Percentiles rank a stretch among this genome's conserved stretches.
These are phyloP conservation scores for Vigna reflexopilosa DNA, from an alignment of 306 rosid species.

Conservation along the genomic window DNA sequence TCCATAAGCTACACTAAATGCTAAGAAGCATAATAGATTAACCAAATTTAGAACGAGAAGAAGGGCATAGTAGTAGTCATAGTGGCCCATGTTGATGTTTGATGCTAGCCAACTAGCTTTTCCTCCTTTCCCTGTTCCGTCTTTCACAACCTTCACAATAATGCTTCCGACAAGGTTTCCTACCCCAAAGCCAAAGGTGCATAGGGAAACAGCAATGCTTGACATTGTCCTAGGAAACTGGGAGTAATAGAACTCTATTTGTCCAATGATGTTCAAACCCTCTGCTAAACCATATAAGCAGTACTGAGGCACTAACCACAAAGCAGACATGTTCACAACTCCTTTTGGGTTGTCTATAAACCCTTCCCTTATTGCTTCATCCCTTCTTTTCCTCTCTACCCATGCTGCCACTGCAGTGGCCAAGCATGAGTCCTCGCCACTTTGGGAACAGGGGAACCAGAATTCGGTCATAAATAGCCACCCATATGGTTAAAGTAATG, in stretches of 20 bases:
- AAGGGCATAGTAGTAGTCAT: slow-evolving; percentile 71
- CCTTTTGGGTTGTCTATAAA: slow-evolving; percentile 38
- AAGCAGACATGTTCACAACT: slow-evolving; percentile 63
- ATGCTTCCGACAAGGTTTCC: slow-evolving; percentile 65
- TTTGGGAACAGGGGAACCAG: slow-evolving; percentile 58
- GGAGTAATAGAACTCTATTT: slow-evolving; percentile 77
- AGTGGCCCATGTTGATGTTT: slow-evolving; percentile 66
- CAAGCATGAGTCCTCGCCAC: slow-evolving; percentile 53
- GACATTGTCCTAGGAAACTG: slow-evolving; percentile 78
- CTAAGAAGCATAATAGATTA: slow-evolving; percentile 63
- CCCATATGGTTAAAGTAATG: slow-evolving; percentile 67
- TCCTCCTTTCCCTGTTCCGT: slow-evolving; percentile 50
- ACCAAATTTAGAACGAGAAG: slow-evolving; percentile 51
- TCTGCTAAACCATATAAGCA: slow-evolving; percentile 73
- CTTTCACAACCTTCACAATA: slow-evolving; percentile 48
- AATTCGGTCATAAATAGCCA: slow-evolving; percentile 58
- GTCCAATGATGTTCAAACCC: slow-evolving; percentile 71
- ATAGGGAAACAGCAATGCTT: slow-evolving; percentile 70
- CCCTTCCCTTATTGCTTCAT: slow-evolving; percentile 60
- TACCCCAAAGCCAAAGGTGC: slow-evolving; percentile 54
- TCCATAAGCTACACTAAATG: slow-evolving; percentile 72
- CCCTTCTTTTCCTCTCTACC: slow-evolving; percentile 65
- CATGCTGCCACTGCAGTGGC: slow-evolving; percentile 53
- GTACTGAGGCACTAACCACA: slow-evolving; percentile 80
- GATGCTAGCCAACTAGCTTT: slow-evolving; percentile 59